Conservation (phyloP, 768 basidiomycete species). For the Trametes cubensis region DNA sequence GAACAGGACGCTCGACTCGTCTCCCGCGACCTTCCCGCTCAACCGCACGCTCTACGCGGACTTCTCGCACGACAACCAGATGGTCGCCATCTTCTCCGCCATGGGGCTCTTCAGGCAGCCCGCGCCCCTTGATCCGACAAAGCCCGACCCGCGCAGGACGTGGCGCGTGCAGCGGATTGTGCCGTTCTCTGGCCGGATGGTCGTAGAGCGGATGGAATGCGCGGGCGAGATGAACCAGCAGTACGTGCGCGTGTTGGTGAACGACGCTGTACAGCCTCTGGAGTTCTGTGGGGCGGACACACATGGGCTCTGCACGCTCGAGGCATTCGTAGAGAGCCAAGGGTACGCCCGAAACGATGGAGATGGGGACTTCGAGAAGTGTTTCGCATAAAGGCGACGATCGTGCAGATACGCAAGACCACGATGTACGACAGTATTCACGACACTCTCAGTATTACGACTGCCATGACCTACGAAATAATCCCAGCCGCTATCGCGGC, state of each 20-base stretch:
- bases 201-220: conserved; percentile 70
- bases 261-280: conserved; percentile 68
- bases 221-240: conserved; percentile 19
- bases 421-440: neutral
- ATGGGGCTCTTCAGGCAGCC: conserved; percentile 45
- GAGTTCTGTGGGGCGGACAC: conserved; percentile 56
- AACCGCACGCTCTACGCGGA: conserved; percentile 69
- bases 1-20: conserved; percentile 68
- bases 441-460: conserved; percentile 37
- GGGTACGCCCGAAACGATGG: conserved; percentile 67
- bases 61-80: conserved; percentile 86
- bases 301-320: conserved; percentile 64
- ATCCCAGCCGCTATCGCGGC: neutral
- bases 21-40: conserved; percentile 71
- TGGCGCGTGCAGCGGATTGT: conserved; percentile 66
- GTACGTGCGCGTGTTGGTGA: conserved; percentile 76
- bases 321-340: conserved; percentile 72
- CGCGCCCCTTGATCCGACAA: conserved; percentile 30
- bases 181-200: conserved; percentile 76
- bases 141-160: conserved; percentile 28
- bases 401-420: neutral
- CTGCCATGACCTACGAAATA: neutral
- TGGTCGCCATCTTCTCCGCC: conserved; percentile 75
- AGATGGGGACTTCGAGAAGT: conserved; percentile 70
- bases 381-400: conserved; percentile 33